Evolutionary conservation across 176 grass and related monocot genomes (phyloP), one percentile per base, ranked within the genome.

Genomic region (Musa acuminata): DNA sequence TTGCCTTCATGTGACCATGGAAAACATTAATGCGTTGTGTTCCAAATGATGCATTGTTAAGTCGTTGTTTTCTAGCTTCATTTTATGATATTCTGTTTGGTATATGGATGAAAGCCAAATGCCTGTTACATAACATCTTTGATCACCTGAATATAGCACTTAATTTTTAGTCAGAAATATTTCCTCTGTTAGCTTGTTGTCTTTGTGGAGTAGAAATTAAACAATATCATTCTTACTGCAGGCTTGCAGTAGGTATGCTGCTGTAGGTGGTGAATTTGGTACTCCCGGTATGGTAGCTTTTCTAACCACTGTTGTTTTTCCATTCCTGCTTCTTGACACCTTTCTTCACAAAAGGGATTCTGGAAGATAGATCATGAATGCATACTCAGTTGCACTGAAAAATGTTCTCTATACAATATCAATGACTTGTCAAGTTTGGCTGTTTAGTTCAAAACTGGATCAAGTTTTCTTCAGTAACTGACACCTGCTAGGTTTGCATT

Each of bases 221-320:
- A 54, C 20, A 14, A 13, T 21, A 73, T 55, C 0, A 53, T 57
- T 43, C 29, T 49, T 85, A 73, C 78, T 90, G 43, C 86, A 99
- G 95, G 89, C 92, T 73, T 99, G 88, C 78, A 84, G 86, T 49
- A 77, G 87, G 69, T 93, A 89, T 83, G 86, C 86, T 51, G 88
- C 77, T 81, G 88, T 76, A 80, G 95, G 89, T 27, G 74, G 76
- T 72, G 78, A 65, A 68, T 72, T 78, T 81, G 84, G 82, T 83
- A 80, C 78, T 77, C 79, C 88, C 84, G 86, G 95, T 99, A 89
- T 63, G 57, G 35, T 54, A 82, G 71, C 51, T 76, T 75, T 79
- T 13, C 69, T 22, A 12, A 58, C 24, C 25, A 60, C 21, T 62
- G 16, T 50, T 50, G 25, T 2, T 72, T 24, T 72, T 51, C 3